A percentile compares a stretch with the other conserved stretches of the same genome.
Conservation (phyloP, 257 asterid species). For the Forsythia suspensa region DNA sequence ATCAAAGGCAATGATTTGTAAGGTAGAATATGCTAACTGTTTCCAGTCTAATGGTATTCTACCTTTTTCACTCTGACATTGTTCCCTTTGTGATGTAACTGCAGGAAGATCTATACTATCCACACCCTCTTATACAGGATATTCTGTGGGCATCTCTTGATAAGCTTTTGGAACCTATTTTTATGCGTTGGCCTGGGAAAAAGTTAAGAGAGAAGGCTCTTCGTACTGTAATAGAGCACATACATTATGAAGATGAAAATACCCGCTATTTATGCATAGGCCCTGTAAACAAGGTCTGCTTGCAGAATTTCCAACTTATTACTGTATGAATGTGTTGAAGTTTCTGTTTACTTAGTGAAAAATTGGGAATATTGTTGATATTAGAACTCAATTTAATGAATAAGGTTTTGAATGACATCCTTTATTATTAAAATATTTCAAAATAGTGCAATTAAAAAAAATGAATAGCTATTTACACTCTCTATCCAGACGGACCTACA, state of each 20-base stretch:
- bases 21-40: background rate
- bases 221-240: constrained; percentile 74
- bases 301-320: constrained; percentile 8
- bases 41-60: constrained; percentile 6
- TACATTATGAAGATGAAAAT: constrained; percentile 97
- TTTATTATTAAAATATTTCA: background rate
- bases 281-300: constrained; percentile 89
- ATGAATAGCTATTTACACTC: background rate
- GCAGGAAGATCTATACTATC: constrained; percentile 99
- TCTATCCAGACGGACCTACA: background rate
- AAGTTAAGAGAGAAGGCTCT: constrained; percentile 82
- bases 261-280: constrained; percentile 95
- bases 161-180: constrained; percentile 78
- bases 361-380: background rate
- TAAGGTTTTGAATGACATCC: background rate
- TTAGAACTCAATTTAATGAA: background rate
- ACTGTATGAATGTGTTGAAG: background rate
- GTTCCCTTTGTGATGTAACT: constrained; percentile 22
- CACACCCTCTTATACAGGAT: constrained; percentile 88
- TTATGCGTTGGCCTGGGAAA: constrained; percentile 93
- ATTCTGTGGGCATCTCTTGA: constrained; percentile 90
- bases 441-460: background rate
- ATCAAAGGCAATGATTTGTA: background rate
- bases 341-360: background rate
- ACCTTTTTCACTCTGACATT: constrained; percentile 1